Conservation (phyloP, 2,329 filamentous ascomycete genomes). For the Aspergillus spinulosporus region DNA sequence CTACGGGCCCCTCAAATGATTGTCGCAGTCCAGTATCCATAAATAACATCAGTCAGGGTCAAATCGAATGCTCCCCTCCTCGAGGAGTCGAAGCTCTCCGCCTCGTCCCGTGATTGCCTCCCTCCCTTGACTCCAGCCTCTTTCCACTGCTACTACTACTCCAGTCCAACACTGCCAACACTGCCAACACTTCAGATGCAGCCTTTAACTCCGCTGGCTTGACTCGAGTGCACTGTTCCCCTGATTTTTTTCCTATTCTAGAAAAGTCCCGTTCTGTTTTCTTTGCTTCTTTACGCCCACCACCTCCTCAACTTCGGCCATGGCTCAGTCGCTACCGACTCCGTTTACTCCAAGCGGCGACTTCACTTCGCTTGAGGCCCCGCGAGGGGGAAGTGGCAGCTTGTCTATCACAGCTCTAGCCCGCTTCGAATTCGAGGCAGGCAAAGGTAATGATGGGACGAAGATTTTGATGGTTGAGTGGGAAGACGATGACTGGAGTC, state of each 20-base stretch:
- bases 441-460: conserved; percentile 75
- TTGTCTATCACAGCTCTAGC: conserved; percentile 63
- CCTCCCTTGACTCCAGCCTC: conserved; percentile 1
- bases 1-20: conserved; percentile 1
- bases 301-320: neutral
- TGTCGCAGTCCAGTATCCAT: conserved; percentile 3
- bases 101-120: conserved; percentile 12
- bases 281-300: conserved; percentile 4
- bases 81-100: neutral
- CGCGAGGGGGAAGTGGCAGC: conserved; percentile 26
- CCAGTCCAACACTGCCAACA: neutral
- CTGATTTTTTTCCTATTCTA: conserved; percentile 12
- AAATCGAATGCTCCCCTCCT: neutral
- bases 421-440: conserved; percentile 82
- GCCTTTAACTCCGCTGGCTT: conserved; percentile 5
- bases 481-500: conserved; percentile 62
- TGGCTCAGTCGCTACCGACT: conserved; percentile 20
- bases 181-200: conserved; percentile 14
- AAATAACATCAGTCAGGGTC: conserved; percentile 8
- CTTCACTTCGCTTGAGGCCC: conserved; percentile 35
- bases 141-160: neutral
- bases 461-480: conserved; percentile 95
- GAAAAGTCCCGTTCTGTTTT: conserved; percentile 9
- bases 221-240: conserved; percentile 7
- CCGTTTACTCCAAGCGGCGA: conserved; percentile 35